phyloP scores from a whole-genome alignment of 768 basidiomycete species.

The Pholiota microspora region DNA sequence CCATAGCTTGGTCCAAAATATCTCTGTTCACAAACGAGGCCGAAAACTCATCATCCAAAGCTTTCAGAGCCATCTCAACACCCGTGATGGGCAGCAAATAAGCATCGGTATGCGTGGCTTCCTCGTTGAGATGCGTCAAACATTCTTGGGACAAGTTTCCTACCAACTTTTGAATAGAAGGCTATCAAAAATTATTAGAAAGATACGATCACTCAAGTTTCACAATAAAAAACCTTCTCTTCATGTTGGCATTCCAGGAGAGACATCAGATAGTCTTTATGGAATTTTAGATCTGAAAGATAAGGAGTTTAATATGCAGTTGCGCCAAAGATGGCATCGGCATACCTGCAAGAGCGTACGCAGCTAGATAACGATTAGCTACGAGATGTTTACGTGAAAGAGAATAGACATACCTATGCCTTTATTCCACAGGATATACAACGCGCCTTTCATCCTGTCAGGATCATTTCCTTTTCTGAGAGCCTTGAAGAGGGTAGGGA shows the following conservation, averaged over 20 bases:
- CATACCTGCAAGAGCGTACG: constrained; percentile 69
- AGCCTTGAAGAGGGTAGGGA: constrained; percentile 61
- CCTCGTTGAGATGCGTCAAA: constrained; percentile 57
- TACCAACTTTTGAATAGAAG: constrained; percentile 74
- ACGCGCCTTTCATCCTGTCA: constrained; percentile 93
- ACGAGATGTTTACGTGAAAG: not conserved
- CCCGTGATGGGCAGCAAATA: constrained; percentile 49
- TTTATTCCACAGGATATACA: constrained; percentile 78
- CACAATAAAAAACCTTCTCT: constrained; percentile 73
- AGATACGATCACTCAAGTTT: no score
- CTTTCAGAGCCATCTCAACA: constrained; percentile 45
- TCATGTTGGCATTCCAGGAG: constrained; percentile 79
- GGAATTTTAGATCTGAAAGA: constrained; percentile 51
- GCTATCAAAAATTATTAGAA: constrained; percentile 46
- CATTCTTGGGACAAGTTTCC: constrained; percentile 62
- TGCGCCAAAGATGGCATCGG: not conserved
- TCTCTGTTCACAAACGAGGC: constrained; percentile 35
- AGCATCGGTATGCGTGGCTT: constrained; percentile 60
- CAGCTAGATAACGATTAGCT: constrained; percentile 35
- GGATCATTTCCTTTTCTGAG: constrained; percentile 77
- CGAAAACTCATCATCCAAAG: constrained; percentile 52
- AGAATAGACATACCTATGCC: constrained; percentile 48
- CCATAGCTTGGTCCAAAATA: constrained; percentile 42
- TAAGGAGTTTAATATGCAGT: constrained; percentile 2
- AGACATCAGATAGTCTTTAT: constrained; percentile 56